Evolutionary conservation across 495 filamentous ascomycete species (phyloP).

Genomic region (Tuber microsphaerosporum): DNA sequence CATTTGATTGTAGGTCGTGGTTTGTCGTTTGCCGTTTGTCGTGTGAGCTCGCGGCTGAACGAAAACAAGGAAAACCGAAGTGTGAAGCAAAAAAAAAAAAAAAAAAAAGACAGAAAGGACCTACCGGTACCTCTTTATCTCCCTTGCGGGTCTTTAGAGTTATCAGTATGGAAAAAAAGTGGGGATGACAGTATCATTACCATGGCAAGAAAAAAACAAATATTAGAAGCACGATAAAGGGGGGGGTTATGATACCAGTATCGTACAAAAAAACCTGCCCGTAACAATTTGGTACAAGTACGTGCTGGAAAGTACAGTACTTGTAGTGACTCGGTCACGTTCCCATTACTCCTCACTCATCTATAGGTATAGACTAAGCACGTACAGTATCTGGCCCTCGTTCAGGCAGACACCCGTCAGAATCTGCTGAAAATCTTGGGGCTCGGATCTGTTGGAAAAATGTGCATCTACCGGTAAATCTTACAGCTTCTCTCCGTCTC

Average conservation of each 20-base stretch:
- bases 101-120: background rate
- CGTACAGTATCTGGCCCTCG: background rate
- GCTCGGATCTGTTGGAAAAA: conserved; percentile 23
- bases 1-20: background rate
- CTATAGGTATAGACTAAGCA: background rate
- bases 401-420: conserved; percentile 21
- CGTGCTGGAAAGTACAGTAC: background rate
- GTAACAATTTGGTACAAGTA: background rate
- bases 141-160: background rate
- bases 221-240: background rate
- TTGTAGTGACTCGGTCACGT: background rate
- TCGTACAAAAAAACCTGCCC: background rate
- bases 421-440: conserved; percentile 28
- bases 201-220: background rate
- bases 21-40: background rate
- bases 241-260: background rate
- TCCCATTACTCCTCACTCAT: background rate
- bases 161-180: background rate
- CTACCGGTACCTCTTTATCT: background rate
- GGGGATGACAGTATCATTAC: background rate
- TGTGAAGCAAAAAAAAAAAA: background rate
- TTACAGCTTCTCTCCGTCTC: conserved; percentile 9
- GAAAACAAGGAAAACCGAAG: background rate
- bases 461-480: conserved; percentile 10
- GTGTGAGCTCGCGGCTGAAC: background rate